A percentile compares a stretch with the other conserved stretches of the same genome.
phyloP scores from a whole-genome alignment of 768 basidiomycete genomes.

The Phaffia tasmanica region DNA sequence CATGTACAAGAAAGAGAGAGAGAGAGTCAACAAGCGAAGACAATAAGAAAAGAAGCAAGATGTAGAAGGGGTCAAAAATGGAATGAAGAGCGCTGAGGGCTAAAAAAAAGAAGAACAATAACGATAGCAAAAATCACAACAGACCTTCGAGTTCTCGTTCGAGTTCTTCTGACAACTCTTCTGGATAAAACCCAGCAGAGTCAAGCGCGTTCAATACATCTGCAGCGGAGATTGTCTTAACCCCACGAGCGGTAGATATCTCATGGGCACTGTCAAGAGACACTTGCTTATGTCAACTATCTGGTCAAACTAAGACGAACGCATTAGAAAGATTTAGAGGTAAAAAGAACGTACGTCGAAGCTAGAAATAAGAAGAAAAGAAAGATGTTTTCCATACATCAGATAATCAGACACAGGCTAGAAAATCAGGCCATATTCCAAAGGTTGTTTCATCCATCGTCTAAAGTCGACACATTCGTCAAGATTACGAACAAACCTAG shows the following conservation, averaged over 20 bases:
- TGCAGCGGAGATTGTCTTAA: slow-evolving; percentile 77
- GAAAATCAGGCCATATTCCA: background rate
- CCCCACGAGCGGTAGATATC: slow-evolving; percentile 67
- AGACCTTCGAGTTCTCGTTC: slow-evolving; percentile 56
- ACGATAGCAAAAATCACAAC: slow-evolving; percentile 28
- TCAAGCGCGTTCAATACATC: slow-evolving; percentile 83
- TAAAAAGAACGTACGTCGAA: background rate
- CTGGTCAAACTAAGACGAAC: background rate
- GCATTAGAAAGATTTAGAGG: slow-evolving; percentile 1
- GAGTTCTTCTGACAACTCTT: slow-evolving; percentile 53
- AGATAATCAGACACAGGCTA: background rate
- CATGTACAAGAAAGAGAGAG: no score
- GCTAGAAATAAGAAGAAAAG: background rate
- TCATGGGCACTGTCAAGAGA: slow-evolving; percentile 60
- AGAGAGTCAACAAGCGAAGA: no score
- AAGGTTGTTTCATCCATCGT: no score
- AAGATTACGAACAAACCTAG: slow-evolving; percentile 46
- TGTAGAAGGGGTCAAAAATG: no score
- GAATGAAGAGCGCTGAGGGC: no score
- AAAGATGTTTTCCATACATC: slow-evolving; percentile 34
- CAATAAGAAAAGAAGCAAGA: no score
- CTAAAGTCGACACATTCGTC: no score
- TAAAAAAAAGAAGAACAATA: background rate
- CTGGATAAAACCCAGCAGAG: slow-evolving; percentile 52
- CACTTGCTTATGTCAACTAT: background rate